A percentile compares a stretch with the other conserved stretches of the same genome.
phyloP scores from a whole-genome alignment of 1,284 basidiomycete genomes.

The Cerrena zonata region DNA sequence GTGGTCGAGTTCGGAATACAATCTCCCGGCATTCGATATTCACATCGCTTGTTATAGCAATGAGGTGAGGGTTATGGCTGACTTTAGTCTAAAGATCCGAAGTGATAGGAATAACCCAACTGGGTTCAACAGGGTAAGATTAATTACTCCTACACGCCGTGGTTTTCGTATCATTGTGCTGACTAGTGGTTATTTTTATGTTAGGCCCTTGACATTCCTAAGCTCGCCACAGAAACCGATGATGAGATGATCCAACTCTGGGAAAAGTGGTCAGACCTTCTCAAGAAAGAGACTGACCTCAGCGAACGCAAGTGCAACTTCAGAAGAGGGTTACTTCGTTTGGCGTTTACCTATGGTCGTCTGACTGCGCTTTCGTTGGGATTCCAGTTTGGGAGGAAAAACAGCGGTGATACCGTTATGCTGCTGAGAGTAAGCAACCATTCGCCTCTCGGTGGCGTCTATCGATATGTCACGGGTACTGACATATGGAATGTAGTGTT shows the following conservation, averaged over 20 bases:
- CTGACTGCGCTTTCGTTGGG: conserved; percentile 68
- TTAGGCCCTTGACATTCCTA: conserved; percentile 57
- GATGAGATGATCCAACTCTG: conserved; percentile 53
- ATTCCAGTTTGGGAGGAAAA: conserved; percentile 63
- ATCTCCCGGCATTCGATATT: conserved; percentile 68
- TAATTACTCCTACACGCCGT: too few relatives aligned
- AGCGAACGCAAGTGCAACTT: conserved; percentile 49
- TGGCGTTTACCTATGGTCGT: conserved; percentile 66
- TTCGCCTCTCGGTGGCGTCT: neutral
- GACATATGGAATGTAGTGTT: conserved; percentile 36
- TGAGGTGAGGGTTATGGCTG: conserved; percentile 57
- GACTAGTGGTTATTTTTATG: neutral
- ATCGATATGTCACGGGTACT: neutral
- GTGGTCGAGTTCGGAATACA: conserved; percentile 66
- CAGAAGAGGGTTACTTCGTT: conserved; percentile 56
- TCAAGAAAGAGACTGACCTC: conserved; percentile 46
- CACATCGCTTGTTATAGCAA: conserved; percentile 70
- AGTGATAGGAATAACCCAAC: conserved; percentile 69
- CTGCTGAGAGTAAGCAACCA: conserved; percentile 51
- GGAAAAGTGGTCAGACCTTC: conserved; percentile 46
- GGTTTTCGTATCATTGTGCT: neutral
- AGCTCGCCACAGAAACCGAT: conserved; percentile 60
- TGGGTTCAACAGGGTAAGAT: conserved; percentile 60
- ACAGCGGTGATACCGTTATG: conserved; percentile 56
- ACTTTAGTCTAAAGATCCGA: conserved; percentile 61